A percentile compares a stretch with the other conserved stretches of the same genome.
These are phyloP conservation scores for Teratosphaeriaceae sp. DNA, from an alignment of 2,329 filamentous ascomycete genomes.

Conservation along the genomic window DNA sequence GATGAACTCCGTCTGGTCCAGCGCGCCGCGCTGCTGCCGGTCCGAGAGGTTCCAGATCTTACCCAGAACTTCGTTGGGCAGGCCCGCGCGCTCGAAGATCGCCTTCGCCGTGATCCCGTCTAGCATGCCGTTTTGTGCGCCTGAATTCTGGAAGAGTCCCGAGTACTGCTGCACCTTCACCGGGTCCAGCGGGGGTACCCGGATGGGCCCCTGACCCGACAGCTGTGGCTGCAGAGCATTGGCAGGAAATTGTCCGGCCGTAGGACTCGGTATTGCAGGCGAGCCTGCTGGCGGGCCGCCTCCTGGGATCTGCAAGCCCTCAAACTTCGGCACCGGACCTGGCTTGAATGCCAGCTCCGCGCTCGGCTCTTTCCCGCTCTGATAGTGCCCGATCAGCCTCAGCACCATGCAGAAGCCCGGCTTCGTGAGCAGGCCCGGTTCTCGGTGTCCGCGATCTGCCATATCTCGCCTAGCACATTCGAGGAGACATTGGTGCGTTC, in stretches of 20 bases:
- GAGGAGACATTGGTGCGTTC: conserved; percentile 89
- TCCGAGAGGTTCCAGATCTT: conserved; percentile 95
- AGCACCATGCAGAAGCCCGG: conserved; percentile 90
- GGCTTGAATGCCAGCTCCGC: conserved; percentile 76
- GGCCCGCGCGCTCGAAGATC: conserved; percentile 87
- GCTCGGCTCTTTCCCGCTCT: conserved; percentile 72
- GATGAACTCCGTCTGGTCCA: conserved; percentile 87
- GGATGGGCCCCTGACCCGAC: conserved; percentile 54
- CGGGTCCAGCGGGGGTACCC: conserved; percentile 79
- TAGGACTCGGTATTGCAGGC: conserved; percentile 18
- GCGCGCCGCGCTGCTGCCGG: conserved; percentile 80
- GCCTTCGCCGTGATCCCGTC: conserved; percentile 69
- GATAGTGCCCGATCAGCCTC: conserved; percentile 90
- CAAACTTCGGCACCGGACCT: conserved; percentile 87
- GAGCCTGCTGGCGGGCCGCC: conserved; percentile 7
- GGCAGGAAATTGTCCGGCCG: conserved; percentile 15
- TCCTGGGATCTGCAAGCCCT: conserved; percentile 56
- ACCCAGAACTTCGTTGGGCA: conserved; percentile 87
- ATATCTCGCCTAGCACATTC: conserved; percentile 89
- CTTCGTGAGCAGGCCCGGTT: conserved; percentile 87
- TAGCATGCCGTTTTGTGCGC: conserved; percentile 67
- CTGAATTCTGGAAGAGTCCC: conserved; percentile 83
- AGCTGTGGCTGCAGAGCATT: conserved; percentile 26
- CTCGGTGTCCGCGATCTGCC: conserved; percentile 96
- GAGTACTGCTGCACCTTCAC: conserved; percentile 89